Evolutionary conservation across 2,329 filamentous ascomycete species (phyloP), one percentile per base, ranked within the genome.

Genomic region (Colletotrichum theobromicola): DNA sequence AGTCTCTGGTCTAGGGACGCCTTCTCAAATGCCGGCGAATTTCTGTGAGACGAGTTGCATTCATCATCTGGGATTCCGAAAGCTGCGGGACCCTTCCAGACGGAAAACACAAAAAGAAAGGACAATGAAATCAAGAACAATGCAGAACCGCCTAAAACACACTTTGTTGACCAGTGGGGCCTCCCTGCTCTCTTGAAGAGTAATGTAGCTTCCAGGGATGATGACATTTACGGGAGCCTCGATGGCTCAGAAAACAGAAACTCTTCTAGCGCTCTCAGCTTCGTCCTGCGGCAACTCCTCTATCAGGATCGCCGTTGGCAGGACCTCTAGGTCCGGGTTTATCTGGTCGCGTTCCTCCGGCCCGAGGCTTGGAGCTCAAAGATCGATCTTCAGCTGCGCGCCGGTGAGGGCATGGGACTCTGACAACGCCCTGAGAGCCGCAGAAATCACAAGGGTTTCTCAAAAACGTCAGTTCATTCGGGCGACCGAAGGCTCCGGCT

Each of bases 401-500:
- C 18, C 62, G 30, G 30, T 75, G 72, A 9, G 72, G 46, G 28
- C 72, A 75, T 13, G 72, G 72, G 24, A 75, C 62, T 63, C 72
- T 75, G 62, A 75, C 72, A 16, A 72, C 68, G 21, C 72, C 72
- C 10, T 42, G 55, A 9, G 72, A 75, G 18, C 46, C 72, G 7
- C 72, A 75, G 35, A 62, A 67, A 15, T 63, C 26, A 50, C 72
- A 75, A 30, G 68, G 18, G 15, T 67, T 62, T 21, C 72, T 34
- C 10, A 8, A 35, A 7, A 16, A 16, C n/a, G 28, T 74, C 35
- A 70, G 30, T 16, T 16, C 32, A n/a, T 30, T 65, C n/a, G n/a
- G 61, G 16, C 61, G 13, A 30, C 7, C 21, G 18, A 34, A 61
- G 16, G 3, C 21, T 60, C 21, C 12, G 15, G 12, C 21, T 21